These are phyloP conservation scores for Fusarium brevicatenulatum DNA, from an alignment of 2,329 filamentous ascomycete species.

Conservation along the genomic window DNA sequence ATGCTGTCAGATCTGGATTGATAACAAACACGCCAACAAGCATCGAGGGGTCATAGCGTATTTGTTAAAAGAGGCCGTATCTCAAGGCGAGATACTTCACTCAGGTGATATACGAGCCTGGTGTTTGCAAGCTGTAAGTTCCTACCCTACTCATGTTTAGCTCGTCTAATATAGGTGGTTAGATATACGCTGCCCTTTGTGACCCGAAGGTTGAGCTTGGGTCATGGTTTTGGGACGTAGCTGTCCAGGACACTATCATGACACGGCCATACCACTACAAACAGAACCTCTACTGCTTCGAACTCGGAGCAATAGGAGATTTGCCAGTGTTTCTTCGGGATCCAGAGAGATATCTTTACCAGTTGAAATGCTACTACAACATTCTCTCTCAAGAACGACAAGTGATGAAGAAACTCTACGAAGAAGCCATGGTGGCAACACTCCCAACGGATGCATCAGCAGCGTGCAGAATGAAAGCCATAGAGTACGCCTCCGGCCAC, in stretches of 20 bases:
- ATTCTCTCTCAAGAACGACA: slow-evolving; percentile 5
- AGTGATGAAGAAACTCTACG: not conserved
- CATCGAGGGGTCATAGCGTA: slow-evolving; percentile 6
- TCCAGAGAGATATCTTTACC: slow-evolving; percentile 16
- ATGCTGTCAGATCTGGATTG: slow-evolving; percentile 12
- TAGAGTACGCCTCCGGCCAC: slow-evolving; percentile 7
- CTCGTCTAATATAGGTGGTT: too few species aligned
- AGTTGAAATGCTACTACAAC: slow-evolving; percentile 22
- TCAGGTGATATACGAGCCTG: slow-evolving; percentile 2
- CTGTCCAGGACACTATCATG: not conserved
- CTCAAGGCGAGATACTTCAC: not conserved
- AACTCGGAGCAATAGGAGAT: slow-evolving; percentile 13
- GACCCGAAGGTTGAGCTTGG: slow-evolving; percentile 14
- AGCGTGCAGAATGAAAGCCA: not conserved
- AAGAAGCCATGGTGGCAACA: not conserved
- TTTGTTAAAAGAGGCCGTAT: slow-evolving; percentile 1
- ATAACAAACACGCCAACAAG: slow-evolving; percentile 17
- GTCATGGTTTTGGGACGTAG: slow-evolving; percentile 27
- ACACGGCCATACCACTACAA: slow-evolving; percentile 15
- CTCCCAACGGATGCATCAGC: not conserved
- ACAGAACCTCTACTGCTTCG: slow-evolving; percentile 9
- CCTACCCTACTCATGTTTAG: too few species aligned
- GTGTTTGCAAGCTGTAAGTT: slow-evolving; percentile 16
- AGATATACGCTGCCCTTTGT: slow-evolving; percentile 18
- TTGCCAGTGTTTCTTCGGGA: slow-evolving; percentile 13